A percentile compares a stretch with the other conserved stretches of the same genome.
These are phyloP conservation scores for Phaeotremella skinneri DNA, from an alignment of 768 basidiomycete species.

Conservation along the genomic window DNA sequence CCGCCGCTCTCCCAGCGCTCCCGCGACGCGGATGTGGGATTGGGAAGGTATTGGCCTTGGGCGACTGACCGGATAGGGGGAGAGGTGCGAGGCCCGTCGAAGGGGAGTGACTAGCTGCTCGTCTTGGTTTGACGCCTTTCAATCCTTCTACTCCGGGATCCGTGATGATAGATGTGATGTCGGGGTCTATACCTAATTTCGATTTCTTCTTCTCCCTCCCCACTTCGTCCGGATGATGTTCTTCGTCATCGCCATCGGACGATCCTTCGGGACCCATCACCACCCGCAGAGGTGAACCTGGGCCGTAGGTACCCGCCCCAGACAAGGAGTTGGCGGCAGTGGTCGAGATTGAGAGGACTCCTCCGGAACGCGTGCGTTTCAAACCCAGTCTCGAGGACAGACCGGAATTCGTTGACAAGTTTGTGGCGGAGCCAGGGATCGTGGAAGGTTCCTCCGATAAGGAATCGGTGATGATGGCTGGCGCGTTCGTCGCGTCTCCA, in stretches of 20 bases:
- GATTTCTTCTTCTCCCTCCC: conserved; percentile 14
- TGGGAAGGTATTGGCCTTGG: conserved; percentile 9
- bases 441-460: conserved; percentile 7
- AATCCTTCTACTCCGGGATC: neutral
- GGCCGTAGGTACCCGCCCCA: conserved; percentile 8
- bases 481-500: neutral
- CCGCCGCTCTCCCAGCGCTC: neutral
- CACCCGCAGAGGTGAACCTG: conserved; percentile 28
- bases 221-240: conserved; percentile 3
- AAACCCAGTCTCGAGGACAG: conserved; percentile 5
- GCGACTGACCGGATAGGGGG: conserved; percentile 1
- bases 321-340: conserved; percentile 7
- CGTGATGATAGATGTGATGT: neutral
- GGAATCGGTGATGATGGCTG: conserved; percentile 5
- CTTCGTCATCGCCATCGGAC: conserved; percentile 12
- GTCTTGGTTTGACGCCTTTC: neutral
- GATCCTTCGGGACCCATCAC: conserved; percentile 21
- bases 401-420: conserved; percentile 6
- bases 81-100: neutral
- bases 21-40: neutral
- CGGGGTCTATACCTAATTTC: neutral
- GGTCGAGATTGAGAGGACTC: conserved; percentile 19
- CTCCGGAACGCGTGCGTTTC: conserved; percentile 30
- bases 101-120: neutral
- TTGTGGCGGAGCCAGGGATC: conserved; percentile 2